A percentile compares a stretch with the other conserved stretches of the same genome.
Evolutionary conservation across 2,329 filamentous ascomycete species (phyloP).

Genomic region (Aspergillus persii): DNA sequence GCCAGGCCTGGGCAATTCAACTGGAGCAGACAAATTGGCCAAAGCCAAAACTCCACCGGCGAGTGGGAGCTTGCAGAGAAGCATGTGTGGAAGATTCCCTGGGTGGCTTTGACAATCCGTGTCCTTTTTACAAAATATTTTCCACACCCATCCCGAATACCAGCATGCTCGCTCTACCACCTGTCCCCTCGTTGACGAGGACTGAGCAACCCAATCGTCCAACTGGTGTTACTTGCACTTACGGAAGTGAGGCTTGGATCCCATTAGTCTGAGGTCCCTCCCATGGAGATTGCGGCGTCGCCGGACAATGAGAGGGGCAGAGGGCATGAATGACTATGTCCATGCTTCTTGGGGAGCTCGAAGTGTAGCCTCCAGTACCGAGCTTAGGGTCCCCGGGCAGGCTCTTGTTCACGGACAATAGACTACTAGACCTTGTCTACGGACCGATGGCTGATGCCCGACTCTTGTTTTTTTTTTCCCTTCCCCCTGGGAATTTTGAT

Average conservation of each 20-base stretch:
- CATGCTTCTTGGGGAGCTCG: not conserved
- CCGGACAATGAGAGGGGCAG: slow-evolving; percentile 12
- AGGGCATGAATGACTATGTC: slow-evolving; percentile 1
- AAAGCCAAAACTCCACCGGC: slow-evolving; percentile 17
- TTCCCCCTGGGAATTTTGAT: not conserved
- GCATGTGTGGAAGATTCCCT: slow-evolving; percentile 34
- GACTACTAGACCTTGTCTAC: not conserved
- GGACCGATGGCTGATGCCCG: not conserved
- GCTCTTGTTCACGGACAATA: not conserved
- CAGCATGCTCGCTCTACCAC: not conserved
- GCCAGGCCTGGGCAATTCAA: not conserved
- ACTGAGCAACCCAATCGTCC: slow-evolving; percentile 9
- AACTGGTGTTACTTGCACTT: slow-evolving; percentile 19
- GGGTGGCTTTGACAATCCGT: slow-evolving; percentile 5
- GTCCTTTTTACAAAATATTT: slow-evolving; percentile 4
- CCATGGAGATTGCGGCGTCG: slow-evolving; percentile 6
- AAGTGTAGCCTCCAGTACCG: slow-evolving; percentile 2
- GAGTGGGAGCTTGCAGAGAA: slow-evolving; percentile 31
- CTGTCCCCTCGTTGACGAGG: slow-evolving; percentile 15
- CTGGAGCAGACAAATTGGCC: slow-evolving; percentile 2
- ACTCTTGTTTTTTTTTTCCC: not conserved
- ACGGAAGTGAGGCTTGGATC: slow-evolving; percentile 13
- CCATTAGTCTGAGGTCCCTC: not conserved
- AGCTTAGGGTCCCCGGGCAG: not conserved
- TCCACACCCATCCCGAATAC: slow-evolving; percentile 4